Evolutionary conservation across 2,329 filamentous ascomycete genomes (phyloP).

Genomic region (Myriosclerotinia duriaeana): DNA sequence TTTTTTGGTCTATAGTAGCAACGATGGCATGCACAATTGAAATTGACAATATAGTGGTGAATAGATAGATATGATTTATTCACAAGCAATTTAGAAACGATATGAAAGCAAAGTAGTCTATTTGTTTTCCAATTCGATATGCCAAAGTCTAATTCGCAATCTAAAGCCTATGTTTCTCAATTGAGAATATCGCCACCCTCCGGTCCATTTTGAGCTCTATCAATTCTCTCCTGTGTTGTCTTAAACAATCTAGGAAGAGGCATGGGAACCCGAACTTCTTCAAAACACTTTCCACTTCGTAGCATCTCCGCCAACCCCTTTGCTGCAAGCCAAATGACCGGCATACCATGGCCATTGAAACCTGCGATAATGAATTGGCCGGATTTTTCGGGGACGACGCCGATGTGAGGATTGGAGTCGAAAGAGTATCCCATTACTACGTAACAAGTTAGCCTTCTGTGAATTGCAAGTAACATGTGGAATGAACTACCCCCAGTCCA

Average conservation of each 20-base stretch:
- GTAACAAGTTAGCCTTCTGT: not conserved
- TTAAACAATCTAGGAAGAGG: slow-evolving; percentile 44
- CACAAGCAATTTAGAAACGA: too few species aligned
- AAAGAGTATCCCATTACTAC: slow-evolving; percentile 9
- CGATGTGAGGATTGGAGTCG: slow-evolving; percentile 3
- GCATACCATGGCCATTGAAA: slow-evolving; percentile 17
- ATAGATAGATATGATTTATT: too few species aligned
- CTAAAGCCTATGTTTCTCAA: not conserved
- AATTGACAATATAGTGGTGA: too few species aligned
- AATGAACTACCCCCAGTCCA: slow-evolving; percentile 27
- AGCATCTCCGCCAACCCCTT: slow-evolving; percentile 47
- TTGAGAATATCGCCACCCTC: slow-evolving; percentile 24
- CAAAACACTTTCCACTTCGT: slow-evolving; percentile 36
- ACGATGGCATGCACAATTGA: too few species aligned
- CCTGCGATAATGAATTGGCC: slow-evolving; percentile 15
- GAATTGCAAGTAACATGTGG: not conserved
- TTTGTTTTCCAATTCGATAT: too few species aligned
- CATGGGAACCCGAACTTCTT: slow-evolving; percentile 33
- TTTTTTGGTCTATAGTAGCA: too few species aligned
- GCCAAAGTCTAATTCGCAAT: not conserved
- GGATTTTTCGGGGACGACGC: not conserved
- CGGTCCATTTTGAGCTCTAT: slow-evolving; percentile 3
- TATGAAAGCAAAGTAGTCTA: too few species aligned
- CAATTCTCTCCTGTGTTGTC: slow-evolving; percentile 33
- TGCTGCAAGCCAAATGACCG: slow-evolving; percentile 41